Evolutionary conservation across 331 rosid genomes (phyloP), one percentile per base, ranked within the genome.

Genomic region (Cydonia oblonga): DNA sequence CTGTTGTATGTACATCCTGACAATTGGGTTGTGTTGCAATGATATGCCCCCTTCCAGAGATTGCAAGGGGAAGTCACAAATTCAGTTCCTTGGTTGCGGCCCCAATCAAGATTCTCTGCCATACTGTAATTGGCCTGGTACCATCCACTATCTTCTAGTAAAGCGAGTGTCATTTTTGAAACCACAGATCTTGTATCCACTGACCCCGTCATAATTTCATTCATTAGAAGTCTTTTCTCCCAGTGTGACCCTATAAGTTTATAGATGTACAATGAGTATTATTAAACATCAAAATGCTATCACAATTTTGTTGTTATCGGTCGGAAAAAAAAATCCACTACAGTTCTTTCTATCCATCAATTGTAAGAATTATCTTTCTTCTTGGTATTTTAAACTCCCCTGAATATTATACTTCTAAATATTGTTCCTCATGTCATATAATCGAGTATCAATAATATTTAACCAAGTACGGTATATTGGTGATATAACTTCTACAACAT

Each of bases 121-220:
- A 90, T 86, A 74, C 92, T 89, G 85, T 93, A 93, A 86, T 93
- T 93, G 71, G 98, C 98, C 74, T 79, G 86, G 83, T 93, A 93
- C 98, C 98, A 93, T 82, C 98, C 98, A 69, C 98, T 93, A 62
- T 93, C 98, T 85, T 93, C 98, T 68, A 93, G 76, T 64, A 93
- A 85, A 56, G 98, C 98, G 60, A 93, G 81, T 25, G 98, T 93
- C 98, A 93, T 90, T 87, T 93, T 87, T 25, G 98, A 93, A 74
- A 93, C 98, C 66, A 93, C 98, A 24, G 97, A 93, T 89, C 91
- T 86, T 33, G 99, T 95, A 82, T 95, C 99, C 44, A 95, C 99
- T 40, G 99, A 95, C 76, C 99, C 97, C 18, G 99, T 95, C 99
- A 95, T 91, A 57, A 95, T 95, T 83, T 91, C 99, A 77, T 95